Percentiles rank a stretch among this genome's conserved stretches.
Conservation (phyloP, 2,329 filamentous ascomycete species). For the Alternaria dauci region DNA sequence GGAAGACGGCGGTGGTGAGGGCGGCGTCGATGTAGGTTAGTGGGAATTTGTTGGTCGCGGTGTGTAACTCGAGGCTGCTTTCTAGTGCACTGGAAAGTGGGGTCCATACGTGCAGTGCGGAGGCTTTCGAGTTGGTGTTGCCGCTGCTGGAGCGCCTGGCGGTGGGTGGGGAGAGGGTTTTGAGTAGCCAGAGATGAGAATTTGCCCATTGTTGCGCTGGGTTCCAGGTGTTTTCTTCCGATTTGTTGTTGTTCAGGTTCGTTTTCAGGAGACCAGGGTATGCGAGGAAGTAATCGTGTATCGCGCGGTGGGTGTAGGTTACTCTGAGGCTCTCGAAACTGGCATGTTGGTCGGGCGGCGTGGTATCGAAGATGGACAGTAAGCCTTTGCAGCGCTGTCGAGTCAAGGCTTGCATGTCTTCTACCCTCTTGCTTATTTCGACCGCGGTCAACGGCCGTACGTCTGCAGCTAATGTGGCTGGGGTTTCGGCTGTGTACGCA, state of each 20-base stretch:
- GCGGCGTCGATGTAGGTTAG: constrained; percentile 34
- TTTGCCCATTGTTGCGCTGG: constrained; percentile 36
- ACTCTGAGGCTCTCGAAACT: constrained; percentile 28
- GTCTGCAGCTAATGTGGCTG: constrained; percentile 28
- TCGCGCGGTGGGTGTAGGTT: constrained; percentile 37
- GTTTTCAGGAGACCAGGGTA: constrained; percentile 20
- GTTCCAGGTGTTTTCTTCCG: constrained; percentile 18
- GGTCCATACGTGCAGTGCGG: constrained; percentile 27
- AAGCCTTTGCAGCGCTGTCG: constrained; percentile 31
- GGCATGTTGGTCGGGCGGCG: constrained; percentile 13
- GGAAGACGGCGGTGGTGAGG: constrained; percentile 23
- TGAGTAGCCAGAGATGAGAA: constrained; percentile 33
- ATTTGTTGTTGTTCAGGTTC: constrained; percentile 6
- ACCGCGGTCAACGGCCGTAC: constrained; percentile 27
- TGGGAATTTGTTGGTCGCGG: constrained; percentile 26
- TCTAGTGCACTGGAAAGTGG: constrained; percentile 30
- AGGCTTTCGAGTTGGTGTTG: not conserved
- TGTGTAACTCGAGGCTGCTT: constrained; percentile 27
- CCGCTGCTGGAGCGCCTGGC: not conserved
- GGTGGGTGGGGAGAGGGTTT: constrained; percentile 20
- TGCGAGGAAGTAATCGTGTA: constrained; percentile 33
- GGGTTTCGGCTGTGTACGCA: constrained; percentile 31
- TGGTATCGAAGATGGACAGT: constrained; percentile 33
- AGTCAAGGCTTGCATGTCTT: constrained; percentile 29
- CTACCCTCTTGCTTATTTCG: constrained; percentile 27